phyloP scores from a whole-genome alignment of 164 flowering plant species.

The Vitis labrusca region DNA sequence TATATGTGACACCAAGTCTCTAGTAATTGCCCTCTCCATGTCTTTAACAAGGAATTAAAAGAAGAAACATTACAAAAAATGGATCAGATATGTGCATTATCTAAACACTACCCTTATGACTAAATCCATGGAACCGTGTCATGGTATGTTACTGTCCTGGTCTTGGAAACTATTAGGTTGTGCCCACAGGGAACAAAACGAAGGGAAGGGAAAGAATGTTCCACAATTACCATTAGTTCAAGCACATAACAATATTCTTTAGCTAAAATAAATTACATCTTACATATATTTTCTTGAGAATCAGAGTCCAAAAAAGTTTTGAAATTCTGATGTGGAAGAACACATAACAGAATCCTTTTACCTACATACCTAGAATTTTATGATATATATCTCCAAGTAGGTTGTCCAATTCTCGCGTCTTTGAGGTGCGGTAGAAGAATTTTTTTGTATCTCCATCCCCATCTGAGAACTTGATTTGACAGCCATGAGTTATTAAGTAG shows the following conservation, averaged over 20 bases:
- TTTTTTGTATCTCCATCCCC: constrained; percentile 60
- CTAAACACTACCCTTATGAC: not conserved
- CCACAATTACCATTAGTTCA: not conserved
- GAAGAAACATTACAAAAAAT: not conserved
- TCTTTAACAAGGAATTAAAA: constrained; percentile 37
- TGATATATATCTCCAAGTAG: constrained; percentile 93
- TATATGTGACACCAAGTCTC: constrained; percentile 82
- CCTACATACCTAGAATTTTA: constrained; percentile 72
- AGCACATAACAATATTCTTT: not conserved
- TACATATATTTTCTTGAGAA: not conserved
- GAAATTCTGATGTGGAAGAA: not conserved
- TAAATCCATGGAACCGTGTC: not conserved
- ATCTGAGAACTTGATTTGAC: constrained; percentile 65
- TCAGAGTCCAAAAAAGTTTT: not conserved
- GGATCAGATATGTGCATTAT: not conserved
- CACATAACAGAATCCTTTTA: not conserved
- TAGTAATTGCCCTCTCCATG: constrained; percentile 90
- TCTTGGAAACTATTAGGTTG: not conserved
- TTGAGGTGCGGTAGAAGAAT: constrained; percentile 78
- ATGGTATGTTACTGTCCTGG: not conserved
- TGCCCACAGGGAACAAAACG: not conserved
- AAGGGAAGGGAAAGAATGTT: too few relatives aligned
- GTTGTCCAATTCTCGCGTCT: constrained; percentile 86
- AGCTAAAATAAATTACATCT: not conserved
- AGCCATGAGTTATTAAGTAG: constrained; percentile 5